Percentiles rank a stretch among this genome's conserved stretches.
These are phyloP conservation scores for Hypomontagnella submonticulosa DNA, from an alignment of 495 filamentous ascomycete species.

Conservation along the genomic window DNA sequence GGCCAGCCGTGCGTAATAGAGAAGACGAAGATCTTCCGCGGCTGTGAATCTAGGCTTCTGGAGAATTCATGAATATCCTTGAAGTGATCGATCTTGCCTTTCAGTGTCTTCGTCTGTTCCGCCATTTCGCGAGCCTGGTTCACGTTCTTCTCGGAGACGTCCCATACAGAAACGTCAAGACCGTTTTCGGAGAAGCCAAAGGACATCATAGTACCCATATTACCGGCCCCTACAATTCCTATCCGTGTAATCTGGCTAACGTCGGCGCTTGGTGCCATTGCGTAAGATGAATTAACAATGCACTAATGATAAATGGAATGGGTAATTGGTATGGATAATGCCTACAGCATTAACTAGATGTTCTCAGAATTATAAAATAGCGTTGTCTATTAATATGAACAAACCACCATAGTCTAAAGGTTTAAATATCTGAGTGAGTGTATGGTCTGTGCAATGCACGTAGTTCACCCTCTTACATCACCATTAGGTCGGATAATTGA, in stretches of 20 bases:
- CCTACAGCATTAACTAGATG: not conserved
- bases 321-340: not conserved
- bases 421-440: not conserved
- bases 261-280: slow-evolving; percentile 13
- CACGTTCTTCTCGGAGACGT: slow-evolving; percentile 37
- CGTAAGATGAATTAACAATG: not conserved
- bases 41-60: slow-evolving; percentile 37
- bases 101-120: slow-evolving; percentile 26
- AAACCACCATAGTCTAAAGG: no score
- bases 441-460: not conserved
- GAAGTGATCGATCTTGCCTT: slow-evolving; percentile 36
- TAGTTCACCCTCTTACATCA: slow-evolving; percentile 5
- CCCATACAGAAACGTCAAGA: slow-evolving; percentile 34
- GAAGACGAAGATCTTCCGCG: slow-evolving; percentile 68
- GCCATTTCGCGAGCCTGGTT: slow-evolving; percentile 28
- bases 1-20: slow-evolving; percentile 75
- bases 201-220: slow-evolving; percentile 41
- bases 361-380: not conserved
- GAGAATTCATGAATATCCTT: slow-evolving; percentile 38
- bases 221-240: slow-evolving; percentile 34
- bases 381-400: not conserved
- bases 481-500: not conserved
- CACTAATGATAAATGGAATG: not conserved
- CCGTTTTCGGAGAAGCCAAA: slow-evolving; percentile 39
- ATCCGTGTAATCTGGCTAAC: slow-evolving; percentile 34